These are phyloP conservation scores for Fusarium setosum DNA, from an alignment of 2,329 filamentous ascomycete species.

Conservation along the genomic window DNA sequence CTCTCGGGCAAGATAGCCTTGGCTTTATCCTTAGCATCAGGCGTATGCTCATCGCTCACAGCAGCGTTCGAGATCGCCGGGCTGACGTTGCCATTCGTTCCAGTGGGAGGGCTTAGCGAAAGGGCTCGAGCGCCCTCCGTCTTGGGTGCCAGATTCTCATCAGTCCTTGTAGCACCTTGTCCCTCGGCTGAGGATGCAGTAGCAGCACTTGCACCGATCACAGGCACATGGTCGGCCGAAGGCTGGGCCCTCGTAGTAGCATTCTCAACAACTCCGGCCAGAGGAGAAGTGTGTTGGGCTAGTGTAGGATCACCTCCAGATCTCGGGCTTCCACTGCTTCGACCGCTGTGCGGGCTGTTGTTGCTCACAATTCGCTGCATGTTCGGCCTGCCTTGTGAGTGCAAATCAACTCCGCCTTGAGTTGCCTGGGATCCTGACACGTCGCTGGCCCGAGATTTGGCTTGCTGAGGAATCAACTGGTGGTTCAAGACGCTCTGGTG, in stretches of 20 bases:
- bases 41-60: slow-evolving; percentile 16
- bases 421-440: not conserved
- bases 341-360: slow-evolving; percentile 23
- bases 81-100: slow-evolving; percentile 17
- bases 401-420: not conserved
- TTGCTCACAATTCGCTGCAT: slow-evolving; percentile 16
- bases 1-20: not conserved
- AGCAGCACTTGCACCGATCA: slow-evolving; percentile 1
- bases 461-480: slow-evolving; percentile 17
- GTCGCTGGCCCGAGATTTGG: slow-evolving; percentile 2
- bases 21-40: not conserved
- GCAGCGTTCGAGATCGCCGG: slow-evolving; percentile 11
- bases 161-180: not conserved
- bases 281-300: slow-evolving; percentile 11
- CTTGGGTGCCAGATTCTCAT: not conserved
- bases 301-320: not conserved
- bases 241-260: slow-evolving; percentile 5
- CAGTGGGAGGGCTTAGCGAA: slow-evolving; percentile 33
- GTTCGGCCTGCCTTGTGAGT: slow-evolving; percentile 2
- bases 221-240: slow-evolving; percentile 7
- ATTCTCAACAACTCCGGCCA: slow-evolving; percentile 12
- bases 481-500: slow-evolving; percentile 27
- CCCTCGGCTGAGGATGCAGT: slow-evolving; percentile 2
- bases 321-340: slow-evolving; percentile 15
- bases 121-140: slow-evolving; percentile 22